Base-by-base conservation (phyloP, 2,329 filamentous ascomycete genomes). In the Cladosporium sp. region DNA sequence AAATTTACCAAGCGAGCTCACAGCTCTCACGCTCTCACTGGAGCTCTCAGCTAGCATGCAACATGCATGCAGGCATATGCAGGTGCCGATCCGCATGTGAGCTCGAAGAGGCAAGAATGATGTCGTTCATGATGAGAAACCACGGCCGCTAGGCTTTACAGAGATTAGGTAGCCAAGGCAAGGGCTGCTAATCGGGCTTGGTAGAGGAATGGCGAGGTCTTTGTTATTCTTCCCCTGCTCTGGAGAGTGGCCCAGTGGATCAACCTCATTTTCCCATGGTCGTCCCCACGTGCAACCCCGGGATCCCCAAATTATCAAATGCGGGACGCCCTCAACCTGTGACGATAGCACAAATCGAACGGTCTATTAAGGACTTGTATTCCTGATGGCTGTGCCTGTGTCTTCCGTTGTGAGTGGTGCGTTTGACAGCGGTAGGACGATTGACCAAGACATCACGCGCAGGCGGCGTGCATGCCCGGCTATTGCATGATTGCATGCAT, bases 81-180 rank as follows among this genome's bases (percentile, higher is more conserved):
- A 55, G 52, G 32, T 25, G 52, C 52, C 40, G 52, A 17, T 55
- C 52, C 52, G 52, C 52, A 55, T 40, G 32, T 47, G n/a, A 34
- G 17, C 50, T 42, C n/a, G 25, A 55, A 37, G 52, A 25, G 52
- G 52, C 19, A 55, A 36, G 51, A 54, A 35, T 8, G 20, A 39
- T 20, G 51, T 32, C 51, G 49, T 45, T 55, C 52, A 25, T 20
- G 28, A 47, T 47, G 19, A 17, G 3, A 45, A 25, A 25, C 7
- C 19, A 17, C 37, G 39, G 51, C 12, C 42, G 32, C 52, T 55
- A 55, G 40, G 12, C 52, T 47, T 20, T 15, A 55, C n/a, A 20
- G 17, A 54, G 51, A 22, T 22, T 19, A 22, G 37, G n/a, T 19
- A 39, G 51, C 8, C 28, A 9, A 32, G 25, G 32, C 52, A 55